phyloP scores from a whole-genome alignment of 257 asterid species.

The Lantana camara region DNA sequence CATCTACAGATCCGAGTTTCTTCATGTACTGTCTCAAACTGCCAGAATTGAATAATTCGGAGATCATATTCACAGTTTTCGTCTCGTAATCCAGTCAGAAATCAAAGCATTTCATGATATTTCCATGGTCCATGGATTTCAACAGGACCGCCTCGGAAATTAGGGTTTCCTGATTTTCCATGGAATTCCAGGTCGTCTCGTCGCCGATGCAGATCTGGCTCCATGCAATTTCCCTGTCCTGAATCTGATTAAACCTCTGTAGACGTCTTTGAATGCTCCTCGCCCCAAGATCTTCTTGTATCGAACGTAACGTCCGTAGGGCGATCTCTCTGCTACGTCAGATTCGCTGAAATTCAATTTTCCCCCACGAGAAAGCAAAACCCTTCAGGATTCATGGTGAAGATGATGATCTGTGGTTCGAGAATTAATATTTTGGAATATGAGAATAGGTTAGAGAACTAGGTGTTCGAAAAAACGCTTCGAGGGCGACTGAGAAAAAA shows the following conservation, averaged over 20 bases:
- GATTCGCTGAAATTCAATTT: neutral
- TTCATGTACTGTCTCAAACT: constrained; percentile 37
- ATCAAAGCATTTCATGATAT: constrained; percentile 40
- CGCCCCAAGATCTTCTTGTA: constrained; percentile 40
- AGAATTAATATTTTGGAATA: neutral
- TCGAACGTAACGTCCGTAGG: constrained; percentile 35
- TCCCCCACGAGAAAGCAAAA: neutral
- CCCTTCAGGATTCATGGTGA: constrained; percentile 23
- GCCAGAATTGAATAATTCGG: constrained; percentile 42
- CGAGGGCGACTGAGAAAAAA: constrained; percentile 27
- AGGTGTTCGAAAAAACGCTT: constrained; percentile 25
- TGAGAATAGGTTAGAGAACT: neutral
- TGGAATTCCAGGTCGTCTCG: neutral
- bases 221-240: constrained; percentile 43
- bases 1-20: constrained; percentile 21
- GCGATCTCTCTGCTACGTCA: constrained; percentile 33
- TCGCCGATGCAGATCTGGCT: constrained; percentile 27
- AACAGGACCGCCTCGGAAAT: too few relatives aligned
- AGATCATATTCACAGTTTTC: constrained; percentile 35
- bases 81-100: constrained; percentile 42
- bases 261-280: constrained; percentile 43
- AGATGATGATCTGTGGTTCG: neutral
- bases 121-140: too few relatives aligned
- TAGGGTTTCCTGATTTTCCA: constrained; percentile 5
- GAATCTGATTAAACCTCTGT: constrained; percentile 36